phyloP scores from a whole-genome alignment of 2,329 filamentous ascomycete genomes.

The Hypoxylon sp. region DNA sequence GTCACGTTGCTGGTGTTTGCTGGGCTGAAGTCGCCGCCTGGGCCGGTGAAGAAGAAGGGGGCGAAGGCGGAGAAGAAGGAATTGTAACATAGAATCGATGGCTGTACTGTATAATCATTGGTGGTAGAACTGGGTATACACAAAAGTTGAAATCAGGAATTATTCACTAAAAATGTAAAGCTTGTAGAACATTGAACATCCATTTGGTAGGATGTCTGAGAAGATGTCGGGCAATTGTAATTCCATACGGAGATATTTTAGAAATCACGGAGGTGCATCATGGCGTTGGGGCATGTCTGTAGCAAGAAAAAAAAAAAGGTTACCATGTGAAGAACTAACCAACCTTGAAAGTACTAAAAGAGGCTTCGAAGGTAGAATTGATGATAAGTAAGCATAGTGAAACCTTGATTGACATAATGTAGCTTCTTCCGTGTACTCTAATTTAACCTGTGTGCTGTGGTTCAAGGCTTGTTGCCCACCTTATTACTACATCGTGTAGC shows the following conservation, averaged over 20 bases:
- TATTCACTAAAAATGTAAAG: not conserved
- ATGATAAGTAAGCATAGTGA: too few relatives aligned
- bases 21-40: constrained; percentile 76
- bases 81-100: constrained; percentile 43
- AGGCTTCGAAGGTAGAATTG: too few relatives aligned
- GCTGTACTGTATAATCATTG: not conserved
- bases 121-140: constrained; percentile 4
- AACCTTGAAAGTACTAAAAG: too few relatives aligned
- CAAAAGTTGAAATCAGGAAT: not conserved
- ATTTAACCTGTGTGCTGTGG: not conserved
- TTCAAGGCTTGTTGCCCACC: not conserved
- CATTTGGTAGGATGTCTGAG: too few relatives aligned
- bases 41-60: constrained; percentile 50
- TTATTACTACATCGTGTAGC: not conserved
- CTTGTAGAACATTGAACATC: too few relatives aligned
- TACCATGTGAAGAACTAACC: too few relatives aligned
- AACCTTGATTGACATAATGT: too few relatives aligned
- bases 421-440: not conserved
- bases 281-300: too few relatives aligned
- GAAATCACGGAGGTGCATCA: too few relatives aligned
- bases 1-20: constrained; percentile 81
- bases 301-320: too few relatives aligned
- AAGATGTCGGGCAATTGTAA: too few relatives aligned
- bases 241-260: too few relatives aligned
- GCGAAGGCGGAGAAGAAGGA: constrained; percentile 49